Base-by-base conservation (phyloP, 257 asterid genomes). In the Jaltomata sinuosa region DNA sequence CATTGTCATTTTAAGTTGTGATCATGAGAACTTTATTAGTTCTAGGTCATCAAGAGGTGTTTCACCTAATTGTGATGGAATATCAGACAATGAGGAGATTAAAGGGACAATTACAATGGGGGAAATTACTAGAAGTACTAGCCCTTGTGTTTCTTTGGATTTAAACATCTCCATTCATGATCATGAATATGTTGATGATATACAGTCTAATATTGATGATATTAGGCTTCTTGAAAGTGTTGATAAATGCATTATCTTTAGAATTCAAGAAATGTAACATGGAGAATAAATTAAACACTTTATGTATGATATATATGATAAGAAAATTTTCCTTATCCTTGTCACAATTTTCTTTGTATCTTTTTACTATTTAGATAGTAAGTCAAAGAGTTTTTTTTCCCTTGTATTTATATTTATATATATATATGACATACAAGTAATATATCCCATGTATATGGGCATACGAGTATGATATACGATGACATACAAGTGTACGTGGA, bases 191-290 rank as follows among this genome's bases (percentile, higher is more conserved):
- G n/a, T n/a, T n/a, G n/a, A n/a, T n/a, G n/a, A n/a, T n/a, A n/a
- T n/a, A n/a, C n/a, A n/a, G n/a, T 67, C 36, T 31, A n/a, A 22
- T 25, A 12, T 81, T 25, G 89, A n/a, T 83, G 90, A 88, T 34
- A 52, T 90, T 61, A 94, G 95, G 79, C 88, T 93, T 82, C 89
- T 93, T 85, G 92, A 92, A 81, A 88, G 55, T 85, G 96, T 95
- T 16, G 98, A 95, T 87, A 87, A 91, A 87, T 79, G 89, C 10
- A 84, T 95, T 67, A 85, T 83, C 36, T 95, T 95, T 84, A 88
- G 86, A 45, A 59, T 69, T 42, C 77, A 76, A 62, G 50, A 62
- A 61, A 21, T 34, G 36, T 61, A 38, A 62, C 32, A n/a, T n/a
- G n/a, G 49, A 59, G 14, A 64, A 59, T 8, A 47, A 25, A 27